Conservation (phyloP, 1,284 basidiomycete genomes). For the Boletus sp. region DNA sequence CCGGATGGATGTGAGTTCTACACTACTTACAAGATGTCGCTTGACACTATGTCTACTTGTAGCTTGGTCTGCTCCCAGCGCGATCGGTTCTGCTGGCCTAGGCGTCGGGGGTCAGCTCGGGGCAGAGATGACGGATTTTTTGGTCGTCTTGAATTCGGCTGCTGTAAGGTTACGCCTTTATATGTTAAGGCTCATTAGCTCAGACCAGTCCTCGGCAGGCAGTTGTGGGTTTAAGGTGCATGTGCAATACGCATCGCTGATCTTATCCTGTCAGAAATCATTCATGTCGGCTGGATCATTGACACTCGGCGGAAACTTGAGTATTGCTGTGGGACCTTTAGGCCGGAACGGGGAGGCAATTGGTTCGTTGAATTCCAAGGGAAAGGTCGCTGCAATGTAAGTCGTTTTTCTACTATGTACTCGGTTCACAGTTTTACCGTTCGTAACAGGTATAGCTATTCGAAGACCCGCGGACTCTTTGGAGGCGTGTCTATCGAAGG, state of each 20-base stretch:
- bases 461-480: slow-evolving; percentile 91
- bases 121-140: slow-evolving; percentile 92
- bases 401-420: slow-evolving; percentile 14
- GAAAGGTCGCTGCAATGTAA: slow-evolving; percentile 91
- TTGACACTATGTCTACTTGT: slow-evolving; percentile 1
- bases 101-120: slow-evolving; percentile 85
- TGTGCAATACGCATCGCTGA: slow-evolving; percentile 9
- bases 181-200: slow-evolving; percentile 10
- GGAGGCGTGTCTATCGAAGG: slow-evolving; percentile 89
- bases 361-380: slow-evolving; percentile 83
- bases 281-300: slow-evolving; percentile 97
- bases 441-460: slow-evolving; percentile 79
- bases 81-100: slow-evolving; percentile 93
- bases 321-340: slow-evolving; percentile 89
- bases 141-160: slow-evolving; percentile 86
- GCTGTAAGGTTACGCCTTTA: slow-evolving; percentile 49
- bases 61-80: slow-evolving; percentile 95
- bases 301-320: slow-evolving; percentile 92
- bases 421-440: slow-evolving; percentile 6
- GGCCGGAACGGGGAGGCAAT: slow-evolving; percentile 94
- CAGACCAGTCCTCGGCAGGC: slow-evolving; percentile 40
- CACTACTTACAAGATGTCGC: neutral
- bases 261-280: slow-evolving; percentile 51
- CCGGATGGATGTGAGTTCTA: slow-evolving; percentile 74
- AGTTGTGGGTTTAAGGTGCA: slow-evolving; percentile 46